These are phyloP conservation scores for Hyphodiscus hymeniophilus DNA, from an alignment of 495 filamentous ascomycete genomes.

Conservation along the genomic window DNA sequence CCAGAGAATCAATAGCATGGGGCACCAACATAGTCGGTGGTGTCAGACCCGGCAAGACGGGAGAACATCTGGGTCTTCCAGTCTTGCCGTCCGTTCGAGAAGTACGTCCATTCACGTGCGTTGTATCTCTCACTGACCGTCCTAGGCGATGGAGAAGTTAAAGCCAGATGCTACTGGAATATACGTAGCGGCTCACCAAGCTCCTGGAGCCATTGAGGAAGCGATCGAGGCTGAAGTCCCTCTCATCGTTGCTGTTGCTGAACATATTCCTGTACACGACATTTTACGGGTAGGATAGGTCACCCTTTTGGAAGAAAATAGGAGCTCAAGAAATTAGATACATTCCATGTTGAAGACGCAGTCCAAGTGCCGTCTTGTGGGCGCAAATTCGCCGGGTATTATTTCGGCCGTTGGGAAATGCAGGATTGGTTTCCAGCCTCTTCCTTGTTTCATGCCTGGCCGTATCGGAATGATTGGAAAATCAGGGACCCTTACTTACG, in stretches of 20 bases:
- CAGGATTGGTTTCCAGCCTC: conserved; percentile 80
- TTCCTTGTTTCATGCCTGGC: conserved; percentile 67
- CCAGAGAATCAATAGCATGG: conserved; percentile 72
- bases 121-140: not conserved
- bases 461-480: conserved; percentile 77
- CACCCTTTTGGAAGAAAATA: not conserved
- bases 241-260: conserved; percentile 80
- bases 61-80: conserved; percentile 74
- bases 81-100: conserved; percentile 65
- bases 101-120: conserved; percentile 30
- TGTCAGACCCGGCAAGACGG: conserved; percentile 67
- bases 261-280: conserved; percentile 85
- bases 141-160: conserved; percentile 61
- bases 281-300: conserved; percentile 58
- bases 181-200: conserved; percentile 75
- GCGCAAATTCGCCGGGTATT: conserved; percentile 82
- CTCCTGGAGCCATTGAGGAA: conserved; percentile 73
- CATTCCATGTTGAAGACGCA: conserved; percentile 74
- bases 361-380: conserved; percentile 71
- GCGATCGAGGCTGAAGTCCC: conserved; percentile 85
- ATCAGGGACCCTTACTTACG: conserved; percentile 83
- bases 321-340: conserved; percentile 33
- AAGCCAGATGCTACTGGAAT: conserved; percentile 82
- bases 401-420: conserved; percentile 76
- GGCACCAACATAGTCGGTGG: conserved; percentile 86